These are phyloP conservation scores for Diutina sp. DNA, from an alignment of 1,139 yeast species.

Conservation along the genomic window DNA sequence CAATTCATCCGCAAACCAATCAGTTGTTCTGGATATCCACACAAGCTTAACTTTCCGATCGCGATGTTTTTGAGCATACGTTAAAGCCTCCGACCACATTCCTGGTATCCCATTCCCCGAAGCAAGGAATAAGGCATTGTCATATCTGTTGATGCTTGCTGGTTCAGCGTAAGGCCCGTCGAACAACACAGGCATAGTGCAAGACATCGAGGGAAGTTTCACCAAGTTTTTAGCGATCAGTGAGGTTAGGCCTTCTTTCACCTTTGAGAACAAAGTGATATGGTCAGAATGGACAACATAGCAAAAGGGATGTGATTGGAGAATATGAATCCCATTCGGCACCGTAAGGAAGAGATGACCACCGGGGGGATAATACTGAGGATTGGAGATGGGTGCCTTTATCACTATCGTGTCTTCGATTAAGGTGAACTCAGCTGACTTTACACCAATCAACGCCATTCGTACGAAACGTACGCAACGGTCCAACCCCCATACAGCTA, in stretches of 20 bases:
- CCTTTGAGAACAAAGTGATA: background rate
- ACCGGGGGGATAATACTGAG: background rate
- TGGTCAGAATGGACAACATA: background rate
- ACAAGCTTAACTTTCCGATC: background rate
- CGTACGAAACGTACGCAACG: background rate
- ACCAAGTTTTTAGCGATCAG: background rate
- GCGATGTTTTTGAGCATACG: background rate
- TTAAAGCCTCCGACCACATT: background rate
- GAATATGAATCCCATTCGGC: background rate
- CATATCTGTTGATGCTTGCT: background rate
- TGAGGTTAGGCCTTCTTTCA: background rate
- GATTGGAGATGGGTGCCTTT: background rate
- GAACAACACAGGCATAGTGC: background rate
- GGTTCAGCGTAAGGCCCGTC: slow-evolving; percentile 1
- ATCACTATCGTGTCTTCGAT: background rate
- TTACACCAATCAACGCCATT: background rate
- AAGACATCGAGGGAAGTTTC: background rate
- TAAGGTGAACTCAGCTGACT: background rate
- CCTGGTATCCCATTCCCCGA: background rate
- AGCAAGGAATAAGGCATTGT: background rate
- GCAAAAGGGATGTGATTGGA: background rate
- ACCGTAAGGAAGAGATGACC: background rate
- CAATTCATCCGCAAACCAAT: background rate
- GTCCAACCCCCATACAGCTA: background rate
- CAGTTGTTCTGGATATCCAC: background rate